phyloP scores from a whole-genome alignment of 2,329 filamentous ascomycete species.

The Aspergillus piperis region DNA sequence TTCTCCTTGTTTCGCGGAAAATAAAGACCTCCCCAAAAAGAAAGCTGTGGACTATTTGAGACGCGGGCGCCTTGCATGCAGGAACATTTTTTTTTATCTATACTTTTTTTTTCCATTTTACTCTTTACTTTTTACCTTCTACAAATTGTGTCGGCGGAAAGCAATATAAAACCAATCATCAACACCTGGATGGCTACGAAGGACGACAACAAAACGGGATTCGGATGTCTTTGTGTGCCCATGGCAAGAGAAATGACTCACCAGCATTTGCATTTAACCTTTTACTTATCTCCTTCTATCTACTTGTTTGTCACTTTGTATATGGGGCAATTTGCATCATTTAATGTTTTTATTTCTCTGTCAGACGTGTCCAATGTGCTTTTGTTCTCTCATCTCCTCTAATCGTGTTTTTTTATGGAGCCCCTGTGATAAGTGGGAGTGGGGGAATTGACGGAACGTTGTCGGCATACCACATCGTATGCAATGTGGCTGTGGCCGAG shows the following conservation, averaged over 20 bases:
- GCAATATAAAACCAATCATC: slow-evolving; percentile 26
- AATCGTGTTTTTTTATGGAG: slow-evolving; percentile 19
- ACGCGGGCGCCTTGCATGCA: slow-evolving; percentile 30
- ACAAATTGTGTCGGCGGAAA: slow-evolving; percentile 25
- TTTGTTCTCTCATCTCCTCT: slow-evolving; percentile 15
- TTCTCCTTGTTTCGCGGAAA: slow-evolving; percentile 31
- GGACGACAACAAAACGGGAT: slow-evolving; percentile 36
- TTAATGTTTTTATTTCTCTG: slow-evolving; percentile 26
- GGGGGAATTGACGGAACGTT: background rate
- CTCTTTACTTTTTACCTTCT: slow-evolving; percentile 10
- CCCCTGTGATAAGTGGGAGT: background rate
- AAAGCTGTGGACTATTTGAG: slow-evolving; percentile 25
- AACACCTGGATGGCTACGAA: slow-evolving; percentile 37
- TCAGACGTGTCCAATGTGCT: slow-evolving; percentile 17
- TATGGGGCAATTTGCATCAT: slow-evolving; percentile 36
- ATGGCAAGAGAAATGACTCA: slow-evolving; percentile 39
- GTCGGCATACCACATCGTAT: background rate
- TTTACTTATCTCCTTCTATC: background rate
- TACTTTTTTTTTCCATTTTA: slow-evolving; percentile 10
- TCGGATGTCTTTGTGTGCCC: slow-evolving; percentile 28
- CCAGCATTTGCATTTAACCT: slow-evolving; percentile 39
- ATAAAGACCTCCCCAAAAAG: slow-evolving; percentile 30
- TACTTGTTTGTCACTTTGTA: slow-evolving; percentile 35
- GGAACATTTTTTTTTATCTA: slow-evolving; percentile 24
- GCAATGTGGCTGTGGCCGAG: slow-evolving; percentile 5